Base-by-base conservation (phyloP, 129 eudicot genomes). In the Lactuca sativa region DNA sequence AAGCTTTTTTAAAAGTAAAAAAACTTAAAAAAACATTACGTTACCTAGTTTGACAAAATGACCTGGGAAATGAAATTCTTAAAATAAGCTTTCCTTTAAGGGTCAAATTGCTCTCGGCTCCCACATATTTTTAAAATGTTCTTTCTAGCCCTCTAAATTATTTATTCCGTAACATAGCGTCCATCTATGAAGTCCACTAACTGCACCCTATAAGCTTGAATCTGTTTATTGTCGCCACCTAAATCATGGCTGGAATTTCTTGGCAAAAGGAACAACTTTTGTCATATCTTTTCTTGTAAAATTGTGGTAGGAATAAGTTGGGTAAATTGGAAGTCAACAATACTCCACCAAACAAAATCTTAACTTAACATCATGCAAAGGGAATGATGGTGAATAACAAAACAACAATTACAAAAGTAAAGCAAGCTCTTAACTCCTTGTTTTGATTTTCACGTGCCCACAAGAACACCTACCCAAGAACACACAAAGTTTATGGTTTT, bases 401-500 rank as follows among this genome's bases (percentile, higher is more conserved):
- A 66, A 83, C 79, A 68, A 25, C 30, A 77, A 76, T 43, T 44
- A 25, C 52, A 33, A 73, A 63, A 66, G 12, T 70, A 18, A 40
- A 14, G 52, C 47, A 78, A 78, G 65, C 56, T 78, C 63, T 76
- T 73, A 70, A 77, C 58, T 63, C 52, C 52, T 14, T 14, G 31
- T 69, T 62, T 76, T 30, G 47, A 74, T 37, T 64, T 64, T 55
- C 25, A 75, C 59, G 14, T 62, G 61, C 70, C 74, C 62, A 36
- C 84, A 71, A 40, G 40, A 44, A 34, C 41, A 81, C 85, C 89
- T 80, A 78, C 78, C 55, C 65, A 81, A 76, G 78, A 74, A 78
- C 91, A 85, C 86, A 85, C 60, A 59, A 83, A 83, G 80, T 58
- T 82, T 78, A 79, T 91, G 97, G 77, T 25, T 66, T 66, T 9